Conservation (phyloP, 257 asterid genomes). For the Rehmannia glutinosa region DNA sequence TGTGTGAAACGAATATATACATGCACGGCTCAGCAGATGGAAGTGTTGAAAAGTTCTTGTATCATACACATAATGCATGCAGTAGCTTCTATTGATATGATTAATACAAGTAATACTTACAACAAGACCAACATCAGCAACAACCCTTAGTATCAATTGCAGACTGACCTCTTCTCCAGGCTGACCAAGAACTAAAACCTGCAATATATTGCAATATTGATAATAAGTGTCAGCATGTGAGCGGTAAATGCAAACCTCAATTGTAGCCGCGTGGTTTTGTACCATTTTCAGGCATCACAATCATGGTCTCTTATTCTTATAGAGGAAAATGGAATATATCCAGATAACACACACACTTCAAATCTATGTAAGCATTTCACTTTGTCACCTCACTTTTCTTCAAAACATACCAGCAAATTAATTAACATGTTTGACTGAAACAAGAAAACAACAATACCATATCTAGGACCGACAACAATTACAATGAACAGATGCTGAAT, state of each 20-base stretch:
- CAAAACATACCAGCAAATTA: background rate
- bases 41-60: background rate
- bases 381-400: background rate
- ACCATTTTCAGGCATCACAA: too few species aligned
- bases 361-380: background rate
- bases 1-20: background rate
- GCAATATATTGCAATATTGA: constrained; percentile 24
- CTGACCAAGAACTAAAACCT: constrained; percentile 82
- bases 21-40: background rate
- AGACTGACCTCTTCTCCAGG: constrained; percentile 88
- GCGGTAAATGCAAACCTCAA: background rate
- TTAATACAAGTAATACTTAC: constrained; percentile 45
- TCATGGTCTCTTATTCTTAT: too few species aligned
- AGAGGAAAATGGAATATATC: too few species aligned
- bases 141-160: constrained; percentile 90
- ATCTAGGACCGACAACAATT: background rate
- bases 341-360: background rate
- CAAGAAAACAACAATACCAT: background rate
- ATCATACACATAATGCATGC: background rate
- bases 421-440: background rate
- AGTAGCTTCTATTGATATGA: background rate
- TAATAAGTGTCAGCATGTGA: constrained; percentile 9
- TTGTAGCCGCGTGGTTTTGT: too few species aligned
- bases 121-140: constrained; percentile 97
- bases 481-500: background rate